A percentile compares a stretch with the other conserved stretches of the same genome.
These are phyloP conservation scores for Epichloe typhina DNA, from an alignment of 2,329 filamentous ascomycete species.

Conservation along the genomic window DNA sequence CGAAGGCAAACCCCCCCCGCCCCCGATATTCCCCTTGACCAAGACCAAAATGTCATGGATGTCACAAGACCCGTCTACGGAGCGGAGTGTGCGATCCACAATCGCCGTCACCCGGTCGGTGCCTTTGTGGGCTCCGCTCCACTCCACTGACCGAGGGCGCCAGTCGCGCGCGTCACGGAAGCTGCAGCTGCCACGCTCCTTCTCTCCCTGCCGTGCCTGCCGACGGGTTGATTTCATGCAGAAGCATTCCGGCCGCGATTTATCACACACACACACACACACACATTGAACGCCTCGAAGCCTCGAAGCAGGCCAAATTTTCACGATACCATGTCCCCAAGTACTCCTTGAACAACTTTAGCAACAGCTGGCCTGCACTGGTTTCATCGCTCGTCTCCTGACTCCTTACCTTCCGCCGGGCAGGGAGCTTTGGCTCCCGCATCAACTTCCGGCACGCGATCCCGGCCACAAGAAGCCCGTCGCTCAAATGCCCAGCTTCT, in stretches of 20 bases:
- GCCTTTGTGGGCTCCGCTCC: background rate
- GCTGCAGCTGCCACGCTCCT: background rate
- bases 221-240: background rate
- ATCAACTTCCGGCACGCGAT: background rate
- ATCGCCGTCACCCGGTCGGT: background rate
- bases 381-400: background rate
- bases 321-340: background rate
- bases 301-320: background rate
- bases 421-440: background rate
- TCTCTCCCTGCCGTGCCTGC: background rate
- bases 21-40: too few relatives aligned
- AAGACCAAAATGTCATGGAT: too few relatives aligned
- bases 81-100: background rate
- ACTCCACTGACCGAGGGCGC: background rate
- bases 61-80: too few relatives aligned
- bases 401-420: background rate
- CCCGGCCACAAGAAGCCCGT: slow-evolving; percentile 1
- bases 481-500: slow-evolving; percentile 46
- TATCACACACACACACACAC: too few relatives aligned
- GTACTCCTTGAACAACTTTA: too few relatives aligned
- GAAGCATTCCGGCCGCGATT: background rate
- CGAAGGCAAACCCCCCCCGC: too few relatives aligned
- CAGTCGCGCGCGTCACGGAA: background rate
- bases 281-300: background rate
- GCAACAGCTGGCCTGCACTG: background rate